Percentiles rank a stretch among this genome's conserved stretches.
Evolutionary conservation across 805 yeast species (phyloP).

Genomic region (Torulaspora delbrueckii): DNA sequence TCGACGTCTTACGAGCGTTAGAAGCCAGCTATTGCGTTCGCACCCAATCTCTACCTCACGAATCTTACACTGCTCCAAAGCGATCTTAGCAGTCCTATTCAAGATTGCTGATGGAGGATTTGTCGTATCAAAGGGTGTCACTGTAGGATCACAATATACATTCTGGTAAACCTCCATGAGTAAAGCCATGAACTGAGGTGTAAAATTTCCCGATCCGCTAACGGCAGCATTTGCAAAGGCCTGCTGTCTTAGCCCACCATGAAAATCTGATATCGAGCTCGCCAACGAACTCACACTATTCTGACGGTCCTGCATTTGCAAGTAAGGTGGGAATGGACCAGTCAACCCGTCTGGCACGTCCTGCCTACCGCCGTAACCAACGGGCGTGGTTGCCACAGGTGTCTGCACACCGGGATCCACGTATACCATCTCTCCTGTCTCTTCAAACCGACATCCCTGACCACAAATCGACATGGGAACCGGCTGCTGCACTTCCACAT

Average conservation of each 20-base stretch:
- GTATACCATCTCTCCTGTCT: slow-evolving; percentile 12
- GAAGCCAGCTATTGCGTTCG: slow-evolving; percentile 37
- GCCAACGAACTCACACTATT: slow-evolving; percentile 30
- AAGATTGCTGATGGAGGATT: slow-evolving; percentile 67
- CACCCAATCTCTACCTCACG: slow-evolving; percentile 37
- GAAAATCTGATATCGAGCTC: slow-evolving; percentile 28
- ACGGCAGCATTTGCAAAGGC: slow-evolving; percentile 11
- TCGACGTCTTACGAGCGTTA: slow-evolving; percentile 39
- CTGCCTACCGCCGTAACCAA: slow-evolving; percentile 3
- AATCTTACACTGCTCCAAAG: slow-evolving; percentile 39
- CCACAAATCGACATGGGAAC: not conserved
- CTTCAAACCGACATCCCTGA: slow-evolving; percentile 1
- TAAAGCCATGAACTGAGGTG: slow-evolving; percentile 42
- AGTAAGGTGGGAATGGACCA: slow-evolving; percentile 15
- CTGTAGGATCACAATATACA: slow-evolving; percentile 51
- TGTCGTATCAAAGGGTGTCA: slow-evolving; percentile 61
- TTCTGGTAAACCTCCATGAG: slow-evolving; percentile 45
- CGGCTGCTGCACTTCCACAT: slow-evolving; percentile 3
- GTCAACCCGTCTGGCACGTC: slow-evolving; percentile 1
- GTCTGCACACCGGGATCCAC: slow-evolving; percentile 13
- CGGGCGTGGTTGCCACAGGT: slow-evolving; percentile 14
- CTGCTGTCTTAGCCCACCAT: slow-evolving; percentile 11
- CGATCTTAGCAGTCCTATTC: slow-evolving; percentile 53
- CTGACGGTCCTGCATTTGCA: slow-evolving; percentile 21
- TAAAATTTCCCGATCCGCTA: slow-evolving; percentile 18